Conservation (phyloP, 306 rosid genomes). For the Malus sylvestris region DNA sequence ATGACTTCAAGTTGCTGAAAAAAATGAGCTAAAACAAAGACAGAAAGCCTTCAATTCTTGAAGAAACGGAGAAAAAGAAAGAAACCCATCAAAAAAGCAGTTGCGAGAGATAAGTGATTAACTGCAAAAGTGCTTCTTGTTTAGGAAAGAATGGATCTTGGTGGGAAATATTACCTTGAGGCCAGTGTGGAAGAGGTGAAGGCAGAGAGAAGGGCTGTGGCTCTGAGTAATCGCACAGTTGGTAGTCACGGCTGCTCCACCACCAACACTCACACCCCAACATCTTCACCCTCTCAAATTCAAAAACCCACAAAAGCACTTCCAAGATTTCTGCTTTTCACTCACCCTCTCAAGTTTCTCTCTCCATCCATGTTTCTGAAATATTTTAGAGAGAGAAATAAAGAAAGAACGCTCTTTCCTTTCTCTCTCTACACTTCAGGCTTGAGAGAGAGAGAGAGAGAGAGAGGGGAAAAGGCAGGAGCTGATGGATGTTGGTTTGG, state of each 20-base stretch:
- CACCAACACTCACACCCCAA: constrained; percentile 57
- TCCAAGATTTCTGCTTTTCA: not conserved
- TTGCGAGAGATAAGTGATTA: not conserved
- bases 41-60: not conserved
- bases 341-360: not conserved
- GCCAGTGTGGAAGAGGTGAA: constrained; percentile 76
- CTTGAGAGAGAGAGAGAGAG: no score
- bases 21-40: not conserved
- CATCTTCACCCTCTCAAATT: constrained; percentile 27
- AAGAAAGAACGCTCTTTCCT: not conserved
- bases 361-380: not conserved
- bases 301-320: not conserved
- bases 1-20: not conserved
- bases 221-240: constrained; percentile 5
- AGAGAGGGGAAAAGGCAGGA: not conserved
- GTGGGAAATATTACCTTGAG: constrained; percentile 45
- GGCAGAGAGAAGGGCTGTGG: constrained; percentile 60
- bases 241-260: constrained; percentile 37
- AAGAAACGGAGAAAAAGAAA: not conserved
- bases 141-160: not conserved
- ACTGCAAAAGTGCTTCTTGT: not conserved
- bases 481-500: not conserved
- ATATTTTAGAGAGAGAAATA: not conserved
- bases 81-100: not conserved
- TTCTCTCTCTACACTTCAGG: not conserved